Evolutionary conservation across 306 rosid genomes (phyloP).

Genomic region (Neltuma alba): DNA sequence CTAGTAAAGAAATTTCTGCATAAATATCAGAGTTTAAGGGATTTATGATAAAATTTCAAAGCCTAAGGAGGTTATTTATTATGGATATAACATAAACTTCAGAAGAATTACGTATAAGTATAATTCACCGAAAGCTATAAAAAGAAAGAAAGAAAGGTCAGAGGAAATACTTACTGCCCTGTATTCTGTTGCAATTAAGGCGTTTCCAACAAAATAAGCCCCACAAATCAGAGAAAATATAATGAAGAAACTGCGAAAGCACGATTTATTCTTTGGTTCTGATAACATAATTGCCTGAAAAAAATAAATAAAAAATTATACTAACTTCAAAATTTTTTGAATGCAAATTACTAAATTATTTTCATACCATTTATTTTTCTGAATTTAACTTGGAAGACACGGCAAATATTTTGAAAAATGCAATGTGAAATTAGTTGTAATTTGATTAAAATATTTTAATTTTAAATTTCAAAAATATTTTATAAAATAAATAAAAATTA

Average conservation of each 20-base stretch:
- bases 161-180: conserved; percentile 47
- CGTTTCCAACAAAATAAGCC: conserved; percentile 63
- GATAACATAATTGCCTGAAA: conserved; percentile 52
- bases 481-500: too few species aligned
- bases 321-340: neutral
- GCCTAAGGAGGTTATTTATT: too few species aligned
- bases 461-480: too few species aligned
- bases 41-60: too few species aligned
- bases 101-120: too few species aligned
- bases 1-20: too few species aligned
- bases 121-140: neutral
- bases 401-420: neutral
- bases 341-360: neutral
- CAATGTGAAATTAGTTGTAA: too few species aligned
- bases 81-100: too few species aligned
- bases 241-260: conserved; percentile 56
- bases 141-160: neutral
- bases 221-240: conserved; percentile 56
- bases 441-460: too few species aligned
- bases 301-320: conserved; percentile 2
- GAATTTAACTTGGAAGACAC: neutral
- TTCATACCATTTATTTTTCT: neutral
- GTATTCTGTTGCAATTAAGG: conserved; percentile 58
- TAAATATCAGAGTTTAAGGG: too few species aligned
- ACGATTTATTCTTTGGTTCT: conserved; percentile 57